A percentile compares a stretch with the other conserved stretches of the same genome.
phyloP scores from a whole-genome alignment of 208 protist genomes.

The Endotrypanum monterogeii region DNA sequence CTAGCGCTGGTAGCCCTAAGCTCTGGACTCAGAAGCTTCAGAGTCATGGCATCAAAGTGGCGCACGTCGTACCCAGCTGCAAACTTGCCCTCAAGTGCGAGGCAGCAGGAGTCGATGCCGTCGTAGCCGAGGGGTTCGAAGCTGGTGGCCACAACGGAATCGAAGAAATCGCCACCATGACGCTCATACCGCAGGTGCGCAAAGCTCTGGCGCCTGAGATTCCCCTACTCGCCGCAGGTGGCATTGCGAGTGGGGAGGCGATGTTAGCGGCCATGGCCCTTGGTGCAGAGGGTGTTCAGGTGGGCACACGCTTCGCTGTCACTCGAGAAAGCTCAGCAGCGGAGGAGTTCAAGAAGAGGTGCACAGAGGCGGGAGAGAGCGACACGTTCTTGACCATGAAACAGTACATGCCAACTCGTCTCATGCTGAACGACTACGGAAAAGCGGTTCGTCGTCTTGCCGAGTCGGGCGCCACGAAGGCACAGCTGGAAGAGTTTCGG shows the following conservation, averaged over 20 bases:
- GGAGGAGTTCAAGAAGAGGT: constrained; percentile 59
- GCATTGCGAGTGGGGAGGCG: constrained; percentile 56
- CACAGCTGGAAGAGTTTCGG: constrained; percentile 42
- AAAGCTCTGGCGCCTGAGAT: constrained; percentile 54
- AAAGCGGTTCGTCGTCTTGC: constrained; percentile 43
- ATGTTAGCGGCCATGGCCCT: constrained; percentile 72
- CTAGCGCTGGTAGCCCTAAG: constrained; percentile 81
- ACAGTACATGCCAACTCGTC: constrained; percentile 54
- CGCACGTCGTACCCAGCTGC: constrained; percentile 80
- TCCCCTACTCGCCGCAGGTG: constrained; percentile 76
- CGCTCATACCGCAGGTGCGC: constrained; percentile 65
- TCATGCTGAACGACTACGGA: constrained; percentile 64
- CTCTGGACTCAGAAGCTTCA: constrained; percentile 73
- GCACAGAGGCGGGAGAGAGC: constrained; percentile 39
- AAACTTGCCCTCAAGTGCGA: constrained; percentile 80
- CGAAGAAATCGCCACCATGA: constrained; percentile 73
- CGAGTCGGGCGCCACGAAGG: constrained; percentile 44
- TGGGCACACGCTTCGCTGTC: constrained; percentile 75
- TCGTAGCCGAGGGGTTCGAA: constrained; percentile 86
- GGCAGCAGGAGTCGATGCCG: constrained; percentile 67
- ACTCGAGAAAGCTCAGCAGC: constrained; percentile 60
- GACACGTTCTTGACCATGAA: constrained; percentile 76
- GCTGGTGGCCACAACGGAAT: constrained; percentile 67
- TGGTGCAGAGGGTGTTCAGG: constrained; percentile 77
- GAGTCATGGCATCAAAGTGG: constrained; percentile 64